phyloP scores from a whole-genome alignment of 305 asterid species.

The Monarda citriodora region DNA sequence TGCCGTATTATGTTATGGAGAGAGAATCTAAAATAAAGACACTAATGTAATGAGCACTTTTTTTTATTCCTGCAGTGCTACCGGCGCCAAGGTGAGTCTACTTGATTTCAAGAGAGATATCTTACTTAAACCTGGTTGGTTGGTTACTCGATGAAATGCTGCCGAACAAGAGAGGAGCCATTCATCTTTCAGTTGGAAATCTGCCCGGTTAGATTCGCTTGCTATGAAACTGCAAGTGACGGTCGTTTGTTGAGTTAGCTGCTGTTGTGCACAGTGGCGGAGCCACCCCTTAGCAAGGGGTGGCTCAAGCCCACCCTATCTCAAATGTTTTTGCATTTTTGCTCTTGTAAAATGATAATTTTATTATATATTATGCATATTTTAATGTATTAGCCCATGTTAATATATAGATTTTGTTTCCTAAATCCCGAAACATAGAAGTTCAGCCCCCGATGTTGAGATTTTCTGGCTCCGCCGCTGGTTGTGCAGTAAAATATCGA shows the following conservation, averaged over 20 bases:
- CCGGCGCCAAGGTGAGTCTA: conserved; percentile 96
- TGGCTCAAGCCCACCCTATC: too few relatives aligned
- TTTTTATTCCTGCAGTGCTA: conserved; percentile 66
- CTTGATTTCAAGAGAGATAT: conserved; percentile 68
- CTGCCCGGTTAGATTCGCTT: not conserved
- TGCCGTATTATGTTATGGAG: not conserved
- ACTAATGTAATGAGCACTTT: not conserved
- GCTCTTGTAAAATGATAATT: too few relatives aligned
- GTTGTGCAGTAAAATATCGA: too few relatives aligned
- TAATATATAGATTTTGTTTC: too few relatives aligned
- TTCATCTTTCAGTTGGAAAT: conserved; percentile 6
- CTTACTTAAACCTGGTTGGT: conserved; percentile 85
- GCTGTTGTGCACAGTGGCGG: too few relatives aligned
- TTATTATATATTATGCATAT: too few relatives aligned
- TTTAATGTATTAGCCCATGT: too few relatives aligned
- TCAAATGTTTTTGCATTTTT: too few relatives aligned
- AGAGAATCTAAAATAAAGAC: not conserved
- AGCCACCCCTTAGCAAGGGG: too few relatives aligned
- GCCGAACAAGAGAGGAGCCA: conserved; percentile 5
- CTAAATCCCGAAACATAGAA: too few relatives aligned
- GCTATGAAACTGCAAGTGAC: conserved; percentile 3
- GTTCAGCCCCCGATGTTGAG: too few relatives aligned
- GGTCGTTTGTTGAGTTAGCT: conserved; percentile 8
- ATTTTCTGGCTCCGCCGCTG: too few relatives aligned
- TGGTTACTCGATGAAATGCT: conserved; percentile 68